These are phyloP conservation scores for Coemansia sp. DNA, from an alignment of 192 early-diverging fungal species.

Conservation along the genomic window DNA sequence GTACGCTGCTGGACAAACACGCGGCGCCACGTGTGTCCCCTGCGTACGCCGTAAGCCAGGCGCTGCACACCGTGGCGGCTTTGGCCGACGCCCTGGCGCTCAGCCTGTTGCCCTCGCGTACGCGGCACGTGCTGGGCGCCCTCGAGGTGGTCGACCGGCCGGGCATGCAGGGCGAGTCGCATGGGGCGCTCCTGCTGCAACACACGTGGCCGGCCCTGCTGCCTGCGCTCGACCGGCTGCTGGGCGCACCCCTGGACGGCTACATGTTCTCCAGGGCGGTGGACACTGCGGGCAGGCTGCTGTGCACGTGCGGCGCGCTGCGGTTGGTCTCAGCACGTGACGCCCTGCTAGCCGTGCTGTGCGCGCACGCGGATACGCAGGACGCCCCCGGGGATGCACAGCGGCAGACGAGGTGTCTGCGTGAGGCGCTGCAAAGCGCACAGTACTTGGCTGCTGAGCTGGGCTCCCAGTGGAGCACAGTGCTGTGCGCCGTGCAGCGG, in stretches of 20 bases:
- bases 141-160: conserved; percentile 29
- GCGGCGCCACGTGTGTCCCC: conserved; percentile 88
- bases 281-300: conserved; percentile 70
- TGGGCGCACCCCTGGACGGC: conserved; percentile 78
- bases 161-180: too few relatives aligned
- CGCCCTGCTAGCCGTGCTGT: conserved; percentile 81
- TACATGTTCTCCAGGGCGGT: conserved; percentile 73
- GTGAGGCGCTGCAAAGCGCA: conserved; percentile 68
- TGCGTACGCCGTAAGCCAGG: conserved; percentile 80
- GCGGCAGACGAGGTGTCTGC: conserved; percentile 75
- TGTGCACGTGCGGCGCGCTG: conserved; percentile 76
- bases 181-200: conserved; percentile 66
- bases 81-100: conserved; percentile 71
- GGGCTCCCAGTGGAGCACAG: conserved; percentile 80
- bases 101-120: conserved; percentile 55
- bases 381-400: not conserved
- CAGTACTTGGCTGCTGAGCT: conserved; percentile 70
- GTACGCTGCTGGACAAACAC: conserved; percentile 91
- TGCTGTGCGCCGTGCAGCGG: conserved; percentile 65
- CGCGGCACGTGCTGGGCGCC: conserved; percentile 17
- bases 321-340: conserved; percentile 78
- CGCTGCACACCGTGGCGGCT: conserved; percentile 65
- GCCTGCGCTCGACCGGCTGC: conserved; percentile 70
- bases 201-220: conserved; percentile 78
- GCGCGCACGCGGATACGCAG: conserved; percentile 11